Evolutionary conservation across 495 filamentous ascomycete species (phyloP).

Genomic region (Entonaema liquescens): DNA sequence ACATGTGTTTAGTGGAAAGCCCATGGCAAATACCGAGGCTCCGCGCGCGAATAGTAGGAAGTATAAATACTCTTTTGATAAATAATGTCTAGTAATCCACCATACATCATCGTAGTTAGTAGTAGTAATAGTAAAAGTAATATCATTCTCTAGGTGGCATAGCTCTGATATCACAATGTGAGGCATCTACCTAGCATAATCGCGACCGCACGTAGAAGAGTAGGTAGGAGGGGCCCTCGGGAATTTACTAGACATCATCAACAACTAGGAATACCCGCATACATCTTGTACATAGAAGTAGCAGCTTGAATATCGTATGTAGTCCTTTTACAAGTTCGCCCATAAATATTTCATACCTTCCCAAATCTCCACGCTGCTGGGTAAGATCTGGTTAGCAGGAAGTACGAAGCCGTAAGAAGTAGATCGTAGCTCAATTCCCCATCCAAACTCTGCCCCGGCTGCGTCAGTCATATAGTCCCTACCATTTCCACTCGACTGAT

Average conservation of each 20-base stretch:
- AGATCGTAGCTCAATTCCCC: conserved; percentile 63
- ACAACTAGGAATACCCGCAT: too few species aligned
- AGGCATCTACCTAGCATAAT: too few species aligned
- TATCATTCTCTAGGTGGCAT: too few species aligned
- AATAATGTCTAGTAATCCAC: background rate
- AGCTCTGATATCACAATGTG: too few species aligned
- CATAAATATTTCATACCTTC: conserved; percentile 64
- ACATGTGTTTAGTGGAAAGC: background rate
- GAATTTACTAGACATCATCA: too few species aligned
- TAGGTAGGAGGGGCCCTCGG: too few species aligned
- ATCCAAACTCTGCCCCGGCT: conserved; percentile 60
- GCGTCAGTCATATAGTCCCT: conserved; percentile 66
- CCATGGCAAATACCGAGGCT: background rate
- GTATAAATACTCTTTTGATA: background rate
- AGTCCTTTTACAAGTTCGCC: conserved; percentile 46
- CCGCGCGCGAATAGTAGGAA: background rate
- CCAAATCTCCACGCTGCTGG: conserved; percentile 61
- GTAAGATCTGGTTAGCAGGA: conserved; percentile 64
- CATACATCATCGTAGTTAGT: too few species aligned
- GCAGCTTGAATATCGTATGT: background rate
- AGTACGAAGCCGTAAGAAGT: conserved; percentile 64
- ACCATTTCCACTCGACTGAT: conserved; percentile 63
- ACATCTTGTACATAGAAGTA: background rate
- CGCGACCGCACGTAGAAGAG: too few species aligned
- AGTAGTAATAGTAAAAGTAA: too few species aligned